These are phyloP conservation scores for Fusarium sp. DNA, from an alignment of 2,329 filamentous ascomycete species.

Conservation along the genomic window DNA sequence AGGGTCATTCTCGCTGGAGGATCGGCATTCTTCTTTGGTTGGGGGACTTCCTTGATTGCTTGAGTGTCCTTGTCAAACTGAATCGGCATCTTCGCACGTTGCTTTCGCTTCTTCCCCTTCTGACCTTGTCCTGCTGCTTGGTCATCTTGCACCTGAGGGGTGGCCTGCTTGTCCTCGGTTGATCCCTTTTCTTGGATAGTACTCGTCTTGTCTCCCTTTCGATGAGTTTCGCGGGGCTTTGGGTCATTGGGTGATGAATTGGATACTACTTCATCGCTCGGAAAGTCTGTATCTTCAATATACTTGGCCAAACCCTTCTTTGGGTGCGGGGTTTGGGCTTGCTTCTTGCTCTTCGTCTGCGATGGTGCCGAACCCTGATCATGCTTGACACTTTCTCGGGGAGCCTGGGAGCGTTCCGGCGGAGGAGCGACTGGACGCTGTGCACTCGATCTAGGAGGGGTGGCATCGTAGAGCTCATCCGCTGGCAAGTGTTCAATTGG, in stretches of 20 bases:
- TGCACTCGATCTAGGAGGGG: constrained; percentile 29
- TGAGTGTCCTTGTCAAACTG: constrained; percentile 49
- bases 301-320: constrained; percentile 4
- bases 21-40: neutral
- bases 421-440: neutral
- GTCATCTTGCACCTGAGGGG: neutral
- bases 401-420: neutral
- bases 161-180: neutral
- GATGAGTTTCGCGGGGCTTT: neutral
- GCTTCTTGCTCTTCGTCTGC: neutral
- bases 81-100: constrained; percentile 50
- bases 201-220: neutral
- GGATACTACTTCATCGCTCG: neutral
- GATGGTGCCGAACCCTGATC: neutral
- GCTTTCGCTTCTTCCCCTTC: constrained; percentile 43
- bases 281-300: constrained; percentile 5
- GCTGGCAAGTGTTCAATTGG: constrained; percentile 38
- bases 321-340: neutral
- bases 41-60: constrained; percentile 34
- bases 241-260: neutral
- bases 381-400: neutral
- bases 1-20: constrained; percentile 15
- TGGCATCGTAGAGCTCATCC: constrained; percentile 46
- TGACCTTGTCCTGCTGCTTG: neutral
- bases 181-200: neutral